phyloP scores from a whole-genome alignment of 257 asterid genomes.

The Coffea canephora region DNA sequence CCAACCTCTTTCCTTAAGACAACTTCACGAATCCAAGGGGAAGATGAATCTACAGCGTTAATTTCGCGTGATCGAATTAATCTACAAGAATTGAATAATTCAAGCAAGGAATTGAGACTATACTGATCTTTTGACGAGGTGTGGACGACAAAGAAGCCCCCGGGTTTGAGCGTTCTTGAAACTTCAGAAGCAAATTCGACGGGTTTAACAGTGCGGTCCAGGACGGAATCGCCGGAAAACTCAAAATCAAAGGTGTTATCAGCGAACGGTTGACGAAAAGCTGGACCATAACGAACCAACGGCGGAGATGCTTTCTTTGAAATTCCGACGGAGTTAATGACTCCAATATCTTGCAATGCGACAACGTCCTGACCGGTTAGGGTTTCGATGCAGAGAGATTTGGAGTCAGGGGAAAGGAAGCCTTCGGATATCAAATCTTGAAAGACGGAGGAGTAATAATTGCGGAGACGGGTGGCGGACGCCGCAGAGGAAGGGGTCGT shows the following conservation, averaged over 20 bases:
- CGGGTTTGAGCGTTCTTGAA: constrained; percentile 44
- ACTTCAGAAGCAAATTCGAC: constrained; percentile 45
- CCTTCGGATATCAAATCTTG: constrained; percentile 46
- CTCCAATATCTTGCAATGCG: constrained; percentile 52
- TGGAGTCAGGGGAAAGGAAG: constrained; percentile 36
- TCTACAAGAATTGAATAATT: constrained; percentile 36
- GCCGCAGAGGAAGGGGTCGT: constrained; percentile 1
- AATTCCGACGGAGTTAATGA: constrained; percentile 36
- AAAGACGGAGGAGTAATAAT: constrained; percentile 46
- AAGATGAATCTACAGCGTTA: constrained; percentile 30
- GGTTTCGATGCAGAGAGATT: constrained; percentile 47
- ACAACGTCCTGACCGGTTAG: constrained; percentile 33
- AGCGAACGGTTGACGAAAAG: constrained; percentile 29
- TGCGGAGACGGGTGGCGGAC: constrained; percentile 24
- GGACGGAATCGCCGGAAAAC: constrained; percentile 36
- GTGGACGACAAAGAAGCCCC: constrained; percentile 55
- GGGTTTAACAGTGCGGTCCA: constrained; percentile 38
- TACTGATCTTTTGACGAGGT: constrained; percentile 44
- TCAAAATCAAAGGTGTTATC: constrained; percentile 45
- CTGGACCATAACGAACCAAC: constrained; percentile 19
- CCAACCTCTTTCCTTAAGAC: constrained; percentile 36
- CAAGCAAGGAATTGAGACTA: constrained; percentile 47
- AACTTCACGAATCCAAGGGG: constrained; percentile 33
- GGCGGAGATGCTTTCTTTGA: constrained; percentile 34
- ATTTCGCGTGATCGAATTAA: constrained; percentile 38